Conservation (phyloP, 768 basidiomycete genomes). For the Hygrophorus pudorinus region DNA sequence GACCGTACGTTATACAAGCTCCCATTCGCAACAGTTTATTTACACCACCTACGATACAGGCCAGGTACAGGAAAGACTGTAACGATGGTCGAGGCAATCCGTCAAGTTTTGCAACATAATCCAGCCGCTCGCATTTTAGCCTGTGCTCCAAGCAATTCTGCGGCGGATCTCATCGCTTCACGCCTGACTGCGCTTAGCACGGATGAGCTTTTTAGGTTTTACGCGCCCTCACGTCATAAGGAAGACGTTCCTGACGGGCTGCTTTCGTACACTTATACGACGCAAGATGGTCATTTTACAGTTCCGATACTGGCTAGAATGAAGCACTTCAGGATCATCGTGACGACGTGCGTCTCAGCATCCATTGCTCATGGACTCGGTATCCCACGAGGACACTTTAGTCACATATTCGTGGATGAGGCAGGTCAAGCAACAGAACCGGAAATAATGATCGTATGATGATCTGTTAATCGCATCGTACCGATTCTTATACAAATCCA, state of each 20-base stretch:
- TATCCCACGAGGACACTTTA: conserved; percentile 50
- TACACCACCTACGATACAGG: conserved; percentile 18
- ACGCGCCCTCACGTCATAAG: conserved; percentile 40
- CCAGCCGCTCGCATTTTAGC: conserved; percentile 39
- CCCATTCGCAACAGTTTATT: background rate
- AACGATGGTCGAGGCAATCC: conserved; percentile 50
- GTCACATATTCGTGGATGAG: conserved; percentile 63
- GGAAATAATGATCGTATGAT: conserved; percentile 38
- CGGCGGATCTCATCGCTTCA: conserved; percentile 48
- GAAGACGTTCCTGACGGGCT: conserved; percentile 36
- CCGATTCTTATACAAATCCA: background rate
- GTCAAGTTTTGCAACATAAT: conserved; percentile 32
- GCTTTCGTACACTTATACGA: conserved; percentile 23
- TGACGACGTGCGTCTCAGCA: conserved; percentile 57
- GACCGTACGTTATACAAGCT: conserved; percentile 37
- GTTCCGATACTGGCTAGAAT: conserved; percentile 28
- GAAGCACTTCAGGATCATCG: conserved; percentile 41
- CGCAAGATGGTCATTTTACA: conserved; percentile 27
- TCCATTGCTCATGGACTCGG: conserved; percentile 47
- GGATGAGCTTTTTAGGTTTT: conserved; percentile 43
- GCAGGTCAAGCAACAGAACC: conserved; percentile 68
- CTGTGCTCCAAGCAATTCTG: conserved; percentile 58
- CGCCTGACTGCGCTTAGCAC: conserved; percentile 25
- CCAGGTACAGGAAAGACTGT: conserved; percentile 64
- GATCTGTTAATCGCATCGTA: background rate